phyloP scores from a whole-genome alignment of 805 yeast genomes.

The Saccharomycopsis lassenensis region DNA sequence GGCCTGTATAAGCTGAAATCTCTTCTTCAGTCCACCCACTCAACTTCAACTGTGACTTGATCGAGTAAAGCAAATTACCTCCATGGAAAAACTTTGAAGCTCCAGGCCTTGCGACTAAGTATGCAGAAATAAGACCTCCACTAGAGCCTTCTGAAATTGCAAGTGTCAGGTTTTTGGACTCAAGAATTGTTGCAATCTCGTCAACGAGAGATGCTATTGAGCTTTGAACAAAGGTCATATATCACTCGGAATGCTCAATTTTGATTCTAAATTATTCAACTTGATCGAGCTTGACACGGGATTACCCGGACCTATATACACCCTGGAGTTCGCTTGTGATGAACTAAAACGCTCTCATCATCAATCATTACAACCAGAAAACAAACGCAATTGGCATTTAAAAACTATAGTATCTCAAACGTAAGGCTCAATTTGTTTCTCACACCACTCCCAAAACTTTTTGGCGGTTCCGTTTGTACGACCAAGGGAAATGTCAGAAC shows the following conservation, averaged over 20 bases:
- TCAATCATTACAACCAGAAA: no score
- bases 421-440: slow-evolving; percentile 17
- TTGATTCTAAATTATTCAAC: no score
- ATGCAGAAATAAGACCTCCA: slow-evolving; percentile 78
- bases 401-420: not conserved
- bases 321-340: no score
- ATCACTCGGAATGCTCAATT: no score
- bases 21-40: slow-evolving; percentile 74
- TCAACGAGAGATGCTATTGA: slow-evolving; percentile 30
- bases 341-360: no score
- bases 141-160: slow-evolving; percentile 85
- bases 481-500: slow-evolving; percentile 22
- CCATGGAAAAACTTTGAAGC: slow-evolving; percentile 80
- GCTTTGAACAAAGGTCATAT: slow-evolving; percentile 10
- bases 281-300: no score
- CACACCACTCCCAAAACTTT: slow-evolving; percentile 23
- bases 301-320: no score
- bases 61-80: slow-evolving; percentile 68
- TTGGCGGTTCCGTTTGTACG: slow-evolving; percentile 22
- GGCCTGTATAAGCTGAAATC: slow-evolving; percentile 67
- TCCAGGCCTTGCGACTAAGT: slow-evolving; percentile 73
- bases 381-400: not conserved
- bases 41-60: slow-evolving; percentile 60
- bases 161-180: slow-evolving; percentile 46
- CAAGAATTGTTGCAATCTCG: slow-evolving; percentile 46